These are phyloP conservation scores for Eleusine indica DNA, from an alignment of 176 grass and related monocot species.

Conservation along the genomic window DNA sequence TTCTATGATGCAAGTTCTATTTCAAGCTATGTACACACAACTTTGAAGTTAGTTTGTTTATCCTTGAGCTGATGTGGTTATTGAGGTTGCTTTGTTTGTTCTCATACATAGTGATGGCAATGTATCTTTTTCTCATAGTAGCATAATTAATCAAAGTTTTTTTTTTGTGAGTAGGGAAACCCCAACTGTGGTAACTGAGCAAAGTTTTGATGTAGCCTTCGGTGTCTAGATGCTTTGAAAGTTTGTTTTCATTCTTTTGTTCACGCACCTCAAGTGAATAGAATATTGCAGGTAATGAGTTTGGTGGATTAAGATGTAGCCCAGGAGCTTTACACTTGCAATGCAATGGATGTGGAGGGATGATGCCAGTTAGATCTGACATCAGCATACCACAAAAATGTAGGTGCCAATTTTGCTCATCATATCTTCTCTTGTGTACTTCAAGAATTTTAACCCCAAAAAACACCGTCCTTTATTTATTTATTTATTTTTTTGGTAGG, in stretches of 20 bases:
- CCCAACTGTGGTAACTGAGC: neutral
- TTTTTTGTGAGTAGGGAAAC: neutral
- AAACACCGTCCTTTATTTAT: neutral
- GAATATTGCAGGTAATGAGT: constrained; percentile 62
- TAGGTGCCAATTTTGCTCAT: constrained; percentile 42
- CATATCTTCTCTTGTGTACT: constrained; percentile 15
- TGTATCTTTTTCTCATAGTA: neutral
- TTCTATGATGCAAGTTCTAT: neutral
- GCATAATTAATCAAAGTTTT: constrained; percentile 13
- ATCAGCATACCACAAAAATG: constrained; percentile 72
- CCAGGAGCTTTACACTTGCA: constrained; percentile 65
- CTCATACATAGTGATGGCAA: neutral
- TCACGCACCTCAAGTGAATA: constrained; percentile 39
- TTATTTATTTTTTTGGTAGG: neutral
- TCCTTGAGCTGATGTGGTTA: neutral
- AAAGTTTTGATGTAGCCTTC: constrained; percentile 11
- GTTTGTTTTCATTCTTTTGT: constrained; percentile 3
- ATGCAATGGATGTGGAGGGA: constrained; percentile 71
- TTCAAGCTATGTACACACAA: neutral
- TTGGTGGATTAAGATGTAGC: constrained; percentile 89
- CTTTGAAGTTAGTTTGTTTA: constrained; percentile 6
- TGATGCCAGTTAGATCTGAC: constrained; percentile 81
- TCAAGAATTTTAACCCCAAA: neutral
- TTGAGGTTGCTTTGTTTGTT: constrained; percentile 6
- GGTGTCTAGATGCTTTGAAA: constrained; percentile 15